Percentiles rank a stretch among this genome's conserved stretches.
phyloP scores from a whole-genome alignment of 2,329 filamentous ascomycete species.

The Cercospora sesami region DNA sequence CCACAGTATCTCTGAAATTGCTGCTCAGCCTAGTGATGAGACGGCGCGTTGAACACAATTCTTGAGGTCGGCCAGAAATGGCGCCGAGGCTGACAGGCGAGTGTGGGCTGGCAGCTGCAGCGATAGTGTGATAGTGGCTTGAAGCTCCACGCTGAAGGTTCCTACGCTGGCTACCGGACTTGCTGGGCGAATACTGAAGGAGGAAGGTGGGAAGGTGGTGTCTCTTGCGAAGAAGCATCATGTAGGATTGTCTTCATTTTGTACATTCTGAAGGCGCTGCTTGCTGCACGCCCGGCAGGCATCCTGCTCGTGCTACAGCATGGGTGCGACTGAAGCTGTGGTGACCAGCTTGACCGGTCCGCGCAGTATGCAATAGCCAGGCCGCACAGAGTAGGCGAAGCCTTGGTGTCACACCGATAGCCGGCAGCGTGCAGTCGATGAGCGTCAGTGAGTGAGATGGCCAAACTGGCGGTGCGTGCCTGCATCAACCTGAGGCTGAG shows the following conservation, averaged over 20 bases:
- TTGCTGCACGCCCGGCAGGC: neutral
- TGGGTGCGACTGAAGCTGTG: neutral
- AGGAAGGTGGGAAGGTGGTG: neutral
- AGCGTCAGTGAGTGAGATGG: neutral
- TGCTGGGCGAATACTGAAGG: neutral
- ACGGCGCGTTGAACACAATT: neutral
- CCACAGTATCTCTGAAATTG: neutral
- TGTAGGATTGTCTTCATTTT: neutral
- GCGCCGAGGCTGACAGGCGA: neutral
- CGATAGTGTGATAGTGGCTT: conserved; percentile 6
- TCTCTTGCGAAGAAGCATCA: neutral
- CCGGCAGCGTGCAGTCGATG: neutral
- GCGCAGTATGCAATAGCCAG: neutral
- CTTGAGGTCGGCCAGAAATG: neutral
- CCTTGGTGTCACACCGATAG: neutral
- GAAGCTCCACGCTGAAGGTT: neutral
- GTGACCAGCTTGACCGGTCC: neutral
- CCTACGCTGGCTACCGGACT: neutral
- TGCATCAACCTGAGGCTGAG: neutral
- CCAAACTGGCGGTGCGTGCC: conserved; percentile 1
- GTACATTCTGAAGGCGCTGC: neutral
- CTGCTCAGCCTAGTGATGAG: neutral
- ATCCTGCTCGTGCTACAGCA: conserved; percentile 1
- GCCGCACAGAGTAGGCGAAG: neutral
- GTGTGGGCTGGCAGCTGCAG: neutral